Evolutionary conservation across 257 asterid genomes (phyloP), one percentile per base, ranked within the genome.

Genomic region (Craterostigma plantagineum): DNA sequence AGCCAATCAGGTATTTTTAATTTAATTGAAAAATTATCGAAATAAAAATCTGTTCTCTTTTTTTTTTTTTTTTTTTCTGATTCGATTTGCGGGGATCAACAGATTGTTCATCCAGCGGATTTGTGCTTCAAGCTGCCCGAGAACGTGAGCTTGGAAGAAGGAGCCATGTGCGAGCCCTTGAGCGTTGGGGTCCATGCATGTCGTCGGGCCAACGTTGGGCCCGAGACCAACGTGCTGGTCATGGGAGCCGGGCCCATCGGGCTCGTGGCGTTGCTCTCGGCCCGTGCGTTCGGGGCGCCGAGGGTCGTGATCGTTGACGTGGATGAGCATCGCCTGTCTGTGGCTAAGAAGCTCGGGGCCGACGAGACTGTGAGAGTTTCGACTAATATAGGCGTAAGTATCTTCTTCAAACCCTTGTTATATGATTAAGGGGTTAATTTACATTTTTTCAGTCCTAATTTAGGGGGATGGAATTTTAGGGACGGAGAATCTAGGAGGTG

Each of bases 151-250:
- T 62, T 87, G 60, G 98, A 87, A 65, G 98, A 87, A 56, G 95
- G 98, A 15, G 97, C 95, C 14, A 70, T 87, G 95, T 87, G 95
- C 45, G 97, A 87, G 71, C 97, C 97, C 3, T 56, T 81, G 58
- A 87, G 97, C 55, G 97, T 87, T 1, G 97, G 93, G 18, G 75
- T 87, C 41, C 93, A 87, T 55, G 97, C 97, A 3, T 87, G 97
- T 58, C 75, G 83, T 0, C 93, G 97, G 38, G 95, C 97, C 16
- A 51, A 70, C 48, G 75, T 87, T 49, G 83, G 90, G 14, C 93
- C 93, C 0, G 90, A 79, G 60, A 71, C 90, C 4, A 79, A 69
- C 49, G 92, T 87, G 16, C 40, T 87, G 73, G 80, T 87, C 58
- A 56, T 79, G 66, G 98, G 98, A 35, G 93, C 98, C 3, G 97